These are phyloP conservation scores for Malassezia restricta DNA, from an alignment of 1,284 basidiomycete genomes.

Conservation along the genomic window DNA sequence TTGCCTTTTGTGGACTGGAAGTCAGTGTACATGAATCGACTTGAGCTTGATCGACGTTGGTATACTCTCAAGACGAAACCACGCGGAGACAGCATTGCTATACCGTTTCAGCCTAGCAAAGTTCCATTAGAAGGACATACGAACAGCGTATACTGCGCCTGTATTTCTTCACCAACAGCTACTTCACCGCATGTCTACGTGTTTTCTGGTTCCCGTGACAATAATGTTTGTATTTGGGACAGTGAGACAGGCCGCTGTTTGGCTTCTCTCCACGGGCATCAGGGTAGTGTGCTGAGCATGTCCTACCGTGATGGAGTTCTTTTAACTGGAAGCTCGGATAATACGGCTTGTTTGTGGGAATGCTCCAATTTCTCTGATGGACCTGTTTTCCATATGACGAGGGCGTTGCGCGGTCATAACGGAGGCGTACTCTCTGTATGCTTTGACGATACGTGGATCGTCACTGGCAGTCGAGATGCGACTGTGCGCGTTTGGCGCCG, in stretches of 20 bases:
- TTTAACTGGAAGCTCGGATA: conserved; percentile 12
- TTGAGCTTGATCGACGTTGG: conserved; percentile 12
- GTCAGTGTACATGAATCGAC: conserved; percentile 1
- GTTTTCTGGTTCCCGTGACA: conserved; percentile 12
- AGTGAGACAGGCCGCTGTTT: background rate
- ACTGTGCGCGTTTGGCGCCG: conserved; percentile 13
- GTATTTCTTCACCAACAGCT: background rate
- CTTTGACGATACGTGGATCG: conserved; percentile 1
- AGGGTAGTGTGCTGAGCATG: conserved; percentile 9
- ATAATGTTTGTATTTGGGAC: conserved; percentile 9
- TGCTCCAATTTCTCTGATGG: background rate
- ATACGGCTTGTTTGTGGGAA: conserved; percentile 9
- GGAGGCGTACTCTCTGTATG: conserved; percentile 3
- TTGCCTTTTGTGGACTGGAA: background rate
- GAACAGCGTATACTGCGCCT: conserved; percentile 10
- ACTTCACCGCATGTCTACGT: background rate
- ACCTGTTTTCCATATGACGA: background rate
- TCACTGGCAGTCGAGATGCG: conserved; percentile 12
- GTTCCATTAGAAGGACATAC: conserved; percentile 3
- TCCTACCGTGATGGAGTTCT: background rate
- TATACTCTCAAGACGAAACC: background rate
- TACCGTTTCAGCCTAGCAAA: background rate
- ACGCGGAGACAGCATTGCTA: background rate
- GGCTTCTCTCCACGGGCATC: background rate
- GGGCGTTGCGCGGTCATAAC: background rate